phyloP scores from a whole-genome alignment of 371 early-diverging fungal genomes.

The Mucor lusitanicus region DNA sequence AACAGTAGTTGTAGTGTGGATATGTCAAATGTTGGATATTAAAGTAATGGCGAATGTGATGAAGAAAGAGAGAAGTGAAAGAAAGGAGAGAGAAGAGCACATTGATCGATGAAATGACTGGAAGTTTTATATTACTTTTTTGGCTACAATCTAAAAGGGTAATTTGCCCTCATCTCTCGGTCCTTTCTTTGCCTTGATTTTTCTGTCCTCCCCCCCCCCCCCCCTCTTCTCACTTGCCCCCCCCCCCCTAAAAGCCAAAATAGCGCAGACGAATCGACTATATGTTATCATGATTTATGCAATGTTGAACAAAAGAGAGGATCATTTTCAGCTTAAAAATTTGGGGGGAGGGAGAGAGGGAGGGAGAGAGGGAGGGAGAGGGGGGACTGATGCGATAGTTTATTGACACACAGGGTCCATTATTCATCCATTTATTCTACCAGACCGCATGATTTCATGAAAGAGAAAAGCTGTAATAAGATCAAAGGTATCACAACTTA shows the following conservation, averaged over 20 bases:
- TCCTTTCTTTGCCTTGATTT: background rate
- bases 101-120: background rate
- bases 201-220: background rate
- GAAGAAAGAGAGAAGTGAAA: background rate
- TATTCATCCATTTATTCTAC: background rate
- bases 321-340: background rate
- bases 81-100: constrained; percentile 4
- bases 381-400: background rate
- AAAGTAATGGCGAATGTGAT: background rate
- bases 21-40: background rate
- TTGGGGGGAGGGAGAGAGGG: background rate
- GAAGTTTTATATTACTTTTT: constrained; percentile 6
- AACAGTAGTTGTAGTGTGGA: background rate
- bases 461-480: background rate
- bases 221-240: background rate
- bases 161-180: background rate
- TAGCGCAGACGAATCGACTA: background rate
- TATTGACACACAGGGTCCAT: background rate
- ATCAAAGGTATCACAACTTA: background rate
- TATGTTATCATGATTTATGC: background rate
- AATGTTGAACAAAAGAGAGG: background rate
- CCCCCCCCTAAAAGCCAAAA: background rate
- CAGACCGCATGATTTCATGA: background rate
- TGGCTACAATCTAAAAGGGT: constrained; percentile 1
- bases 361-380: background rate